A percentile compares a stretch with the other conserved stretches of the same genome.
These are phyloP conservation scores for Ormosia emarginata DNA, from an alignment of 306 rosid genomes.

Conservation along the genomic window DNA sequence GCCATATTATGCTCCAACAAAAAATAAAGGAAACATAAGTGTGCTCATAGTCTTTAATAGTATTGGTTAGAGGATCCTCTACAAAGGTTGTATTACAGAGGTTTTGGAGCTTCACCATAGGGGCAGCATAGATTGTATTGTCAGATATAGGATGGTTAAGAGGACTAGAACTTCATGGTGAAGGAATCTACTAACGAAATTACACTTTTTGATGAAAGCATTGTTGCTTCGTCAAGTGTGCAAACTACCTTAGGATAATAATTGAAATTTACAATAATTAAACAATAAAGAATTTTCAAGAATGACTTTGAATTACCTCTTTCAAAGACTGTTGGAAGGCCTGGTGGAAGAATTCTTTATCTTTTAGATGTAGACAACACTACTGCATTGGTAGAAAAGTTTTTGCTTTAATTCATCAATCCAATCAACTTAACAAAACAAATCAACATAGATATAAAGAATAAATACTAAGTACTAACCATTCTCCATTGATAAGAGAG, in stretches of 20 bases:
- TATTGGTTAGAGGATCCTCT: not conserved
- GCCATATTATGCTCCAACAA: not conserved
- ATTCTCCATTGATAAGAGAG: too few species aligned
- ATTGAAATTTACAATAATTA: too few species aligned
- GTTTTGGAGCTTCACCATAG: not conserved
- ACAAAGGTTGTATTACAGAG: not conserved
- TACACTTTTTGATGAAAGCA: not conserved
- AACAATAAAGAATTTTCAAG: too few species aligned
- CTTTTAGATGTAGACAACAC: too few species aligned
- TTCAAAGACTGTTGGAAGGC: too few species aligned
- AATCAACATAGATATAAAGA: too few species aligned
- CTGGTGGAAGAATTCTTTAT: too few species aligned
- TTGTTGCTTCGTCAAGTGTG: not conserved
- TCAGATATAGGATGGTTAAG: not conserved
- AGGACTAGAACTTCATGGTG: not conserved
- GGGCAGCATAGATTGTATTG: not conserved
- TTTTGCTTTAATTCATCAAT: too few species aligned
- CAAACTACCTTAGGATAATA: not conserved
- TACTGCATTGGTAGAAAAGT: too few species aligned
- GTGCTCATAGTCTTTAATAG: not conserved
- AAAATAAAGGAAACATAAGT: not conserved
- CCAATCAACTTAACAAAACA: too few species aligned
- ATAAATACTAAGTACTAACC: too few species aligned
- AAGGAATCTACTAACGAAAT: not conserved
- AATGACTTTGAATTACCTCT: too few species aligned